phyloP scores from a whole-genome alignment of 345 rosid species.

The Cardiospermum halicacabum region DNA sequence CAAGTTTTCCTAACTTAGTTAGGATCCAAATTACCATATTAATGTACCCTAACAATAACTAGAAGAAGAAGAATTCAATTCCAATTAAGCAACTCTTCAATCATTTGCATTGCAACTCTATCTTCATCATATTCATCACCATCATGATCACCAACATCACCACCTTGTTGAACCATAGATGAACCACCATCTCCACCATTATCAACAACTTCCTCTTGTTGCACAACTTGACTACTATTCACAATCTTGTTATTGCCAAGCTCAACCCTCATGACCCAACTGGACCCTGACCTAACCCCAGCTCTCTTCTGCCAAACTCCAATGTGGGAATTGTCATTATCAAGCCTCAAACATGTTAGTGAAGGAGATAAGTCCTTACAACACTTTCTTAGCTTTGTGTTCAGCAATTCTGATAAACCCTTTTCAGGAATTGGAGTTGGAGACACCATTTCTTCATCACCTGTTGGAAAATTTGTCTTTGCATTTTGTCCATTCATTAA shows the following conservation, averaged over 20 bases:
- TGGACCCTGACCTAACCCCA: conserved; percentile 43
- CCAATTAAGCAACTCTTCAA: conserved; percentile 67
- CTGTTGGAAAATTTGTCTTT: conserved; percentile 60
- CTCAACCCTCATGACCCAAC: conserved; percentile 73
- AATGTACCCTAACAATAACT: too few relatives aligned
- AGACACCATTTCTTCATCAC: background rate
- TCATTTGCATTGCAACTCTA: conserved; percentile 62
- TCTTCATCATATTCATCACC: conserved; percentile 41
- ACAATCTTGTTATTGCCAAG: conserved; percentile 31
- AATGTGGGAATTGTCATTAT: conserved; percentile 57
- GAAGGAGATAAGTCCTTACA: conserved; percentile 57
- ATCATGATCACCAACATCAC: conserved; percentile 13
- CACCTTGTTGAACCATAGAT: conserved; percentile 10
- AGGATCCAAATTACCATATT: too few relatives aligned
- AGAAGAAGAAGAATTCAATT: conserved; percentile 26
- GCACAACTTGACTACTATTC: background rate
- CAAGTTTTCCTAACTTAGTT: too few relatives aligned
- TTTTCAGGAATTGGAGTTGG: conserved; percentile 29
- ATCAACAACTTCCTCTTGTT: conserved; percentile 10
- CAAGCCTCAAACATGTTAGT: conserved; percentile 67
- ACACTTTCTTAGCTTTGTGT: conserved; percentile 51
- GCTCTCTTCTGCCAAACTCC: conserved; percentile 79
- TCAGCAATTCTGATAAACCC: conserved; percentile 43
- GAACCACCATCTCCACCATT: background rate
- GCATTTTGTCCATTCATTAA: conserved; percentile 71